Percentiles rank a stretch among this genome's conserved stretches.
Conservation (phyloP, 2,329 filamentous ascomycete genomes). For the Celoporthe dispersa region DNA sequence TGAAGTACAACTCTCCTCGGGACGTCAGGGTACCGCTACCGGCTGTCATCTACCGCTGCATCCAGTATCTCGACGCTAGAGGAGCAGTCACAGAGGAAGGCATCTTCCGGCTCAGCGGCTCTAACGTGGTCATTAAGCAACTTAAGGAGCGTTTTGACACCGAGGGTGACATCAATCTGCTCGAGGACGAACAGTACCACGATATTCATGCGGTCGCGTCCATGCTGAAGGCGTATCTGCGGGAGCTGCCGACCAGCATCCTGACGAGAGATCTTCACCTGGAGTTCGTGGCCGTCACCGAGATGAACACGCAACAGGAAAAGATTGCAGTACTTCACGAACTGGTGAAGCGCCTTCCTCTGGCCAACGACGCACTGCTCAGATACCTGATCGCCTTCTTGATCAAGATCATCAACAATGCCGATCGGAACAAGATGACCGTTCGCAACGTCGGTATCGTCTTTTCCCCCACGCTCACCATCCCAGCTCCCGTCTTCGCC, state of each 20-base stretch:
- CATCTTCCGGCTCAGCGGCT: slow-evolving; percentile 96
- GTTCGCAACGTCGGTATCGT: slow-evolving; percentile 97
- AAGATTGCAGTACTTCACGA: slow-evolving; percentile 78
- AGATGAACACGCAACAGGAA: slow-evolving; percentile 73
- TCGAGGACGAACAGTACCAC: slow-evolving; percentile 83
- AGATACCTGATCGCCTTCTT: slow-evolving; percentile 86
- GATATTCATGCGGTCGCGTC: slow-evolving; percentile 97
- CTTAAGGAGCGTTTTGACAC: slow-evolving; percentile 91
- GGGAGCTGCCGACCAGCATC: slow-evolving; percentile 89
- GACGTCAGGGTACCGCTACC: slow-evolving; percentile 79
- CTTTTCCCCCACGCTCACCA: slow-evolving; percentile 95
- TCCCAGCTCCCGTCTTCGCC: slow-evolving; percentile 91
- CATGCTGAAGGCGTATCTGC: slow-evolving; percentile 88
- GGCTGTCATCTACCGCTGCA: slow-evolving; percentile 91
- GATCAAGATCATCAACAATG: slow-evolving; percentile 89
- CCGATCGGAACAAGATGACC: slow-evolving; percentile 95
- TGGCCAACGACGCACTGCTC: slow-evolving; percentile 79
- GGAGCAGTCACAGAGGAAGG: slow-evolving; percentile 86
- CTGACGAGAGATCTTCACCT: slow-evolving; percentile 88
- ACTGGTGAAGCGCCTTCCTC: slow-evolving; percentile 79
- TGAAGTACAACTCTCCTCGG: slow-evolving; percentile 74
- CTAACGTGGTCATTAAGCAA: slow-evolving; percentile 89
- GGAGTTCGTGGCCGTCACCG: slow-evolving; percentile 84
- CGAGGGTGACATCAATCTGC: slow-evolving; percentile 87
- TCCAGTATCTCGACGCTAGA: slow-evolving; percentile 87